Evolutionary conservation across 2,329 filamentous ascomycete genomes (phyloP).

Genomic region (Aspergillus ochraceoroseus): DNA sequence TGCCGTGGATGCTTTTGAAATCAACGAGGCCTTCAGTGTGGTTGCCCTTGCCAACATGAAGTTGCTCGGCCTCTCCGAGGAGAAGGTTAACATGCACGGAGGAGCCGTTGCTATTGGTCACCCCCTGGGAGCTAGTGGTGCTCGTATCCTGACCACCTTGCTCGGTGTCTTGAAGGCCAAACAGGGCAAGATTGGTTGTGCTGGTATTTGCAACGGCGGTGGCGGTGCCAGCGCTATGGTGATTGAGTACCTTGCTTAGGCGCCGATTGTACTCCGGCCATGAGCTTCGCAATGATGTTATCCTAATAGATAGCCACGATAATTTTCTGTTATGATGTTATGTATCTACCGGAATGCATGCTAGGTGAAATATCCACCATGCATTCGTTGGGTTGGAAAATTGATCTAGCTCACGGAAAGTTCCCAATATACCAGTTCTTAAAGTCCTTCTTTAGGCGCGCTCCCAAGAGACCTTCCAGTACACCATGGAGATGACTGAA

Average conservation of each 20-base stretch:
- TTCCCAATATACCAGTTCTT: neutral
- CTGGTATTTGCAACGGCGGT: slow-evolving; percentile 96
- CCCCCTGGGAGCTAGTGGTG: slow-evolving; percentile 87
- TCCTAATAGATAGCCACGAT: neutral
- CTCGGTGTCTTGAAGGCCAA: slow-evolving; percentile 84
- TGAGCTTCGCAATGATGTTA: neutral
- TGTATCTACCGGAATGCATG: neutral
- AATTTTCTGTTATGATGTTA: slow-evolving; percentile 8
- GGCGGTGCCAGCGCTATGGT: slow-evolving; percentile 92
- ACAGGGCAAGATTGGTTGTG: slow-evolving; percentile 87
- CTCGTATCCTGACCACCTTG: slow-evolving; percentile 86
- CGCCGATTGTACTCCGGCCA: neutral
- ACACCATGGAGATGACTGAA: no score
- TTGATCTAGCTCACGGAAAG: neutral
- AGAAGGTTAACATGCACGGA: slow-evolving; percentile 92
- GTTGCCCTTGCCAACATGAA: slow-evolving; percentile 96
- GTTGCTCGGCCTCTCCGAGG: slow-evolving; percentile 69
- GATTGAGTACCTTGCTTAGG: slow-evolving; percentile 59
- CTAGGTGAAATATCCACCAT: no score
- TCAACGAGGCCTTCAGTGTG: slow-evolving; percentile 98
- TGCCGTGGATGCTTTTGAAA: slow-evolving; percentile 89
- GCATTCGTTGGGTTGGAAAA: neutral
- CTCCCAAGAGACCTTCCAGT: no score
- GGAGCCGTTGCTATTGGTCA: slow-evolving; percentile 95
- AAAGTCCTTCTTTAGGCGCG: no score